Percentiles rank a stretch among this genome's conserved stretches.
phyloP scores from a whole-genome alignment of 2,329 filamentous ascomycete genomes.

The Talaromyces piceae region DNA sequence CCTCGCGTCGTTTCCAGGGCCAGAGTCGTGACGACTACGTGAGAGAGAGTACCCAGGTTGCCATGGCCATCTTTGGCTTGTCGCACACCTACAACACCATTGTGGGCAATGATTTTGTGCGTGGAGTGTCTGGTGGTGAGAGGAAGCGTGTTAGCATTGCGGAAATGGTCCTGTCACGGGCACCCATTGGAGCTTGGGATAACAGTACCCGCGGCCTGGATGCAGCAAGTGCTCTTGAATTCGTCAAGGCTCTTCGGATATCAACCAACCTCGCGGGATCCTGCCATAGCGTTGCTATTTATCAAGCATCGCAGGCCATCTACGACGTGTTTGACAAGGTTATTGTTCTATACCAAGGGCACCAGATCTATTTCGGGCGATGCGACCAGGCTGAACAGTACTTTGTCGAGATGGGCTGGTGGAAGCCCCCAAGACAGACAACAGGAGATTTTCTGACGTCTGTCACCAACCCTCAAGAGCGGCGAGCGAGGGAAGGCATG shows the following conservation, averaged over 20 bases:
- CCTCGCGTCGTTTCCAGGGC: constrained; percentile 52
- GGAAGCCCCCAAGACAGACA: constrained; percentile 64
- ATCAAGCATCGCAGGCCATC: constrained; percentile 54
- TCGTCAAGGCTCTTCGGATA: constrained; percentile 59
- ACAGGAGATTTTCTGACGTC: constrained; percentile 72
- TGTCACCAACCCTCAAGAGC: constrained; percentile 57
- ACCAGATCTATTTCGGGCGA: constrained; percentile 64
- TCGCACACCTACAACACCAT: constrained; percentile 65
- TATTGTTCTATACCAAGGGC: constrained; percentile 58
- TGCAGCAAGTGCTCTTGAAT: constrained; percentile 65
- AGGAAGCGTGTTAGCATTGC: constrained; percentile 75
- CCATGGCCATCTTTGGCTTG: constrained; percentile 66
- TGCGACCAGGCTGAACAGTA: constrained; percentile 58
- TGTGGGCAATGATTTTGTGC: constrained; percentile 68
- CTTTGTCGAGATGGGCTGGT: constrained; percentile 63
- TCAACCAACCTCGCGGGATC: constrained; percentile 57
- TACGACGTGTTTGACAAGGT: constrained; percentile 61
- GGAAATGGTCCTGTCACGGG: constrained; percentile 63
- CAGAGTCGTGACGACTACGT: constrained; percentile 54
- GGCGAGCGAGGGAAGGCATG: constrained; percentile 50
- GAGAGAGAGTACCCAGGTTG: constrained; percentile 56
- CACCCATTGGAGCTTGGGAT: constrained; percentile 65
- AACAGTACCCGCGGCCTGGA: constrained; percentile 69
- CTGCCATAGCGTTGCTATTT: constrained; percentile 61
- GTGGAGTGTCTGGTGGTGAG: constrained; percentile 65